Conservation (phyloP, 768 basidiomycete genomes). For the Lactifluus hygrophoroides region DNA sequence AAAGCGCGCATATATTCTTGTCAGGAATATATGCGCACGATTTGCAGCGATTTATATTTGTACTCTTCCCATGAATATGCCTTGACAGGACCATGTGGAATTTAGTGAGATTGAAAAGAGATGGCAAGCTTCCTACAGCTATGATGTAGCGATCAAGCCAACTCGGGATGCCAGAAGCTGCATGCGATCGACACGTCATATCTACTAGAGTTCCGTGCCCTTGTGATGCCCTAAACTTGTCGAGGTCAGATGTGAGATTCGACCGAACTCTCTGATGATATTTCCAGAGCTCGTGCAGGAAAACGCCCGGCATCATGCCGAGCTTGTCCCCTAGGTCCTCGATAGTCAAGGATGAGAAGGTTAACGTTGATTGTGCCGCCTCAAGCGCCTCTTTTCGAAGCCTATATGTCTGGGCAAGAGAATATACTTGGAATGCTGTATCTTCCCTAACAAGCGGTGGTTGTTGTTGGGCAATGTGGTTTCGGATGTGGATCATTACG, state of each 20-base stretch:
- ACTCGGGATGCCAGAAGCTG: background rate
- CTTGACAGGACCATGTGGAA: background rate
- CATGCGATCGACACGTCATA: background rate
- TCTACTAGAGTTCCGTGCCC: background rate
- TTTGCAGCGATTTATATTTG: too few species aligned
- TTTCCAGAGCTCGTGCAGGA: background rate
- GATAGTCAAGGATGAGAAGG: background rate
- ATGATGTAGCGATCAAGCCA: background rate
- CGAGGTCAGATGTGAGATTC: background rate
- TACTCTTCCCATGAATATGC: background rate
- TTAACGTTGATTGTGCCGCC: background rate
- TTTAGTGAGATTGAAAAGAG: background rate
- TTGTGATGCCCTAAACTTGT: background rate
- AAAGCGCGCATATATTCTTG: too few species aligned
- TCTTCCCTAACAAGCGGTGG: background rate
- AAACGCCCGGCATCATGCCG: background rate
- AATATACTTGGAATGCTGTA: background rate
- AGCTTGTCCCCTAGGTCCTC: background rate
- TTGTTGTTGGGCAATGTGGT: background rate
- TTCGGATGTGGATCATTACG: background rate
- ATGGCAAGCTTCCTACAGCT: rapidly evolving
- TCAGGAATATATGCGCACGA: too few species aligned
- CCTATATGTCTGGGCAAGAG: background rate
- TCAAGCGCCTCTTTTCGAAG: background rate
- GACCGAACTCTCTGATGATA: background rate